phyloP scores from a whole-genome alignment of 2,329 filamentous ascomycete species.

The Uncinocarpus reesii region DNA sequence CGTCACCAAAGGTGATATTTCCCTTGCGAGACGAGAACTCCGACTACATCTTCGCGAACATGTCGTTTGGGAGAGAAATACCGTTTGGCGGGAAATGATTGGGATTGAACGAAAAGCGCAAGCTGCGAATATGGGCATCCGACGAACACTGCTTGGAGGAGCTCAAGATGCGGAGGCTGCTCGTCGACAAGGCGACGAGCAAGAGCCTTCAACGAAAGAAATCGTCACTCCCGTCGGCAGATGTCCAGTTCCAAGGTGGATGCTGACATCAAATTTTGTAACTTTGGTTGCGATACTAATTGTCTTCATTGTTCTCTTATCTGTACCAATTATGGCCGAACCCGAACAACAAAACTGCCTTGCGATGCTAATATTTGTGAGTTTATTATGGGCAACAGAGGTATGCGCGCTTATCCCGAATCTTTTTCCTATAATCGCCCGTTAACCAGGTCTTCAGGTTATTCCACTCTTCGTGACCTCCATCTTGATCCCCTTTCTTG shows the following conservation, averaged over 20 bases:
- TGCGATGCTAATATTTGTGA: constrained; percentile 86
- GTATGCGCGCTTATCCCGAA: constrained; percentile 38
- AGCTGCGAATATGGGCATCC: constrained; percentile 75
- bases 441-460: constrained; percentile 44
- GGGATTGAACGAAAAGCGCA: constrained; percentile 92
- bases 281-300: constrained; percentile 60
- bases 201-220: constrained; percentile 54
- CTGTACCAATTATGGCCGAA: constrained; percentile 70
- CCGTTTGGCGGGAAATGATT: constrained; percentile 98
- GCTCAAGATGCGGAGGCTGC: constrained; percentile 58
- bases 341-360: constrained; percentile 93
- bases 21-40: constrained; percentile 70
- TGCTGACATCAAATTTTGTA: constrained; percentile 72
- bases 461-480: constrained; percentile 97
- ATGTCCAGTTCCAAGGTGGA: constrained; percentile 66
- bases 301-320: constrained; percentile 64
- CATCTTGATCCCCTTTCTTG: constrained; percentile 83
- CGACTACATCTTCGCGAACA: constrained; percentile 87
- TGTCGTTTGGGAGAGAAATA: constrained; percentile 97
- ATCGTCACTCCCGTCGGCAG: constrained; percentile 70
- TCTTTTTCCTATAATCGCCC: neutral
- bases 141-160: constrained; percentile 66
- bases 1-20: constrained; percentile 69
- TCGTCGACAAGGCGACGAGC: constrained; percentile 75
- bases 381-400: constrained; percentile 92